phyloP scores from a whole-genome alignment of 1,284 basidiomycete genomes.

The Flammula alnicola region DNA sequence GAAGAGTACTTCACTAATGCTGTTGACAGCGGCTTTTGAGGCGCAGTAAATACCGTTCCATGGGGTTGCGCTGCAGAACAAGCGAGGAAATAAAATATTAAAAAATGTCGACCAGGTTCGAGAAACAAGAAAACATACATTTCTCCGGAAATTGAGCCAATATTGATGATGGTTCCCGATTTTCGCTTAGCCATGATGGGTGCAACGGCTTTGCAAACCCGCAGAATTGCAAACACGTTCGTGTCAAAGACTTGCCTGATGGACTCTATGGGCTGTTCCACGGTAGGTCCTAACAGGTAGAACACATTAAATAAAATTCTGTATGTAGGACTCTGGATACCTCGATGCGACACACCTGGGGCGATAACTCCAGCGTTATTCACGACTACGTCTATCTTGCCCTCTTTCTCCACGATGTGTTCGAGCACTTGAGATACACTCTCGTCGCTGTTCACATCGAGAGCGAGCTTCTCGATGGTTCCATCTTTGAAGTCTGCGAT shows the following conservation, averaged over 20 bases:
- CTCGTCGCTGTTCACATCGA: slow-evolving; percentile 63
- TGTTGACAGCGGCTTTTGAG: slow-evolving; percentile 67
- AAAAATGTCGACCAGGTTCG: too few relatives aligned
- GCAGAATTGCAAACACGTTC: slow-evolving; percentile 67
- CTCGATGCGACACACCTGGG: slow-evolving; percentile 37
- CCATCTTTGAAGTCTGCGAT: slow-evolving; percentile 51
- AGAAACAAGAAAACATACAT: slow-evolving; percentile 46
- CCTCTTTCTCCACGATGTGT: slow-evolving; percentile 49
- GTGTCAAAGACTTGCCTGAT: slow-evolving; percentile 59
- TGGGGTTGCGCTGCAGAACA: slow-evolving; percentile 55
- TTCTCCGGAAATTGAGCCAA: slow-evolving; percentile 70
- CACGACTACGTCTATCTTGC: slow-evolving; percentile 65
- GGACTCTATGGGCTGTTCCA: slow-evolving; percentile 62
- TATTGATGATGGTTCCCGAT: slow-evolving; percentile 71
- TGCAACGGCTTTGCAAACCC: slow-evolving; percentile 64
- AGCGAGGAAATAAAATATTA: too few relatives aligned
- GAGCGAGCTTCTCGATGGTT: slow-evolving; percentile 43
- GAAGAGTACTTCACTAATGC: slow-evolving; percentile 63
- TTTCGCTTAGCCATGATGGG: slow-evolving; percentile 70
- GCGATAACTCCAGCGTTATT: slow-evolving; percentile 64
- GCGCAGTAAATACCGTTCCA: slow-evolving; percentile 74
- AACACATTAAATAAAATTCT: slow-evolving; percentile 1
- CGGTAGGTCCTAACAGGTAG: slow-evolving; percentile 54
- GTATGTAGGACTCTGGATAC: neutral
- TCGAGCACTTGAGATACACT: slow-evolving; percentile 48